Evolutionary conservation across 2,329 filamentous ascomycete species (phyloP).

Genomic region (Diplodia corticola): DNA sequence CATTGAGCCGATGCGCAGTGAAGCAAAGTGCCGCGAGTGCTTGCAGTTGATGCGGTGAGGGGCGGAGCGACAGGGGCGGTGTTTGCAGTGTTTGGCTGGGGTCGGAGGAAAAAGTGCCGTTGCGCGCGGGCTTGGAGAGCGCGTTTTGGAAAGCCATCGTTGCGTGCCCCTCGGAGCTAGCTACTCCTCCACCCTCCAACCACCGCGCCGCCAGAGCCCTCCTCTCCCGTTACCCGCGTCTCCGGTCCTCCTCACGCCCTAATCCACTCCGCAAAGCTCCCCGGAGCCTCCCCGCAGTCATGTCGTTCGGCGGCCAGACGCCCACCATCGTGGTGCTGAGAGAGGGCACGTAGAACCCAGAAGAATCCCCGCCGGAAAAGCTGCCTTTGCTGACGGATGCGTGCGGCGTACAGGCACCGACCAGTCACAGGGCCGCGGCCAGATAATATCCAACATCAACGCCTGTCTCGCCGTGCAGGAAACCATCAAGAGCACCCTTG

Average conservation of each 20-base stretch:
- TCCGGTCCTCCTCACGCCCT: not conserved
- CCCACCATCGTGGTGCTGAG: slow-evolving; percentile 98
- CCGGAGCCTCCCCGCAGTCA: slow-evolving; percentile 40
- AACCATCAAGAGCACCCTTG: slow-evolving; percentile 93
- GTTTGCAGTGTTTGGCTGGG: slow-evolving; percentile 18
- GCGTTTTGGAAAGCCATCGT: slow-evolving; percentile 22
- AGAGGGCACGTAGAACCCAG: slow-evolving; percentile 68
- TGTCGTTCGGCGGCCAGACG: slow-evolving; percentile 97
- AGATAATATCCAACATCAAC: slow-evolving; percentile 98
- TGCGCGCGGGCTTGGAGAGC: slow-evolving; percentile 19
- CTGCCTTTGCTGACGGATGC: not conserved
- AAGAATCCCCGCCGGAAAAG: not conserved
- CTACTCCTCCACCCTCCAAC: slow-evolving; percentile 2
- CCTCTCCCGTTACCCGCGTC: not conserved
- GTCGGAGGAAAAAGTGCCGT: slow-evolving; percentile 22
- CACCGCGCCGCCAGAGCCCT: not conserved
- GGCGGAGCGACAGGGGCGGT: slow-evolving; percentile 8
- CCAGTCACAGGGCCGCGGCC: slow-evolving; percentile 92
- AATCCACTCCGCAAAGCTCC: not conserved
- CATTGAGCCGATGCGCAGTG: not conserved
- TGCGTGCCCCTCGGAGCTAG: slow-evolving; percentile 21
- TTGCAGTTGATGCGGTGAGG: slow-evolving; percentile 9
- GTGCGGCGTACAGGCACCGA: slow-evolving; percentile 85
- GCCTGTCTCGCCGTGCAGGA: slow-evolving; percentile 93
- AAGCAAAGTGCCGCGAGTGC: not conserved